A percentile compares a stretch with the other conserved stretches of the same genome.
Conservation (phyloP, 148 eudicot species). For the Cornus kousa region DNA sequence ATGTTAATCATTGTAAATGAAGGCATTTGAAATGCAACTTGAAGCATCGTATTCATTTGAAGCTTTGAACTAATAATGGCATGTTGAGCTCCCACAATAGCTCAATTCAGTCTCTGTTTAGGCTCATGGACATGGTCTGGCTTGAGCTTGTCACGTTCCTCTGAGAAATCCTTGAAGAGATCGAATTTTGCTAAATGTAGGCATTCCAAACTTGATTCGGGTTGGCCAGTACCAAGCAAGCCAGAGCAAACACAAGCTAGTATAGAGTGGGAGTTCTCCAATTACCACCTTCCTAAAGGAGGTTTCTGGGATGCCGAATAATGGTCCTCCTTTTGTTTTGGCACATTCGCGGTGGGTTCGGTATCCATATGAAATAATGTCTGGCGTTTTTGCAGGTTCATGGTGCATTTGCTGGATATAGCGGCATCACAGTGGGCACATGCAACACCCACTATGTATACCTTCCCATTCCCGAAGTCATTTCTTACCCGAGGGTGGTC, state of each 20-base stretch:
- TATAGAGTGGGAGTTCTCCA: background rate
- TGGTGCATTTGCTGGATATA: slow-evolving; percentile 99
- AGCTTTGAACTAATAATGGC: background rate
- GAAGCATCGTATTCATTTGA: background rate
- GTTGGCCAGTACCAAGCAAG: background rate
- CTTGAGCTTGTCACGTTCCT: background rate
- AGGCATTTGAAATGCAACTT: background rate
- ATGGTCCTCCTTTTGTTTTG: background rate
- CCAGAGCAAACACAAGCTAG: background rate
- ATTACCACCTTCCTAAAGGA: background rate
- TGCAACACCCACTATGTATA: slow-evolving; percentile 97
- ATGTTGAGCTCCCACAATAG: background rate
- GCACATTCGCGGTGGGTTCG: background rate
- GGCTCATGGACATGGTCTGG: background rate
- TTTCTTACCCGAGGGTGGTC: slow-evolving; percentile 67
- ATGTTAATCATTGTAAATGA: background rate
- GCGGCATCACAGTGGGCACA: slow-evolving; percentile 92
- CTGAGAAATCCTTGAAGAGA: background rate
- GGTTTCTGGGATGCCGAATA: background rate
- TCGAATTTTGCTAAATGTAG: background rate
- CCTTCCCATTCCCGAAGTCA: slow-evolving; percentile 96
- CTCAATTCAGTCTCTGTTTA: background rate
- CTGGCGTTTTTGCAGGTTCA: slow-evolving; percentile 67
- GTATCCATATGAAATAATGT: background rate
- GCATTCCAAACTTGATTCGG: background rate